Evolutionary conservation across 257 asterid genomes (phyloP).

Genomic region (Solanum chilense): DNA sequence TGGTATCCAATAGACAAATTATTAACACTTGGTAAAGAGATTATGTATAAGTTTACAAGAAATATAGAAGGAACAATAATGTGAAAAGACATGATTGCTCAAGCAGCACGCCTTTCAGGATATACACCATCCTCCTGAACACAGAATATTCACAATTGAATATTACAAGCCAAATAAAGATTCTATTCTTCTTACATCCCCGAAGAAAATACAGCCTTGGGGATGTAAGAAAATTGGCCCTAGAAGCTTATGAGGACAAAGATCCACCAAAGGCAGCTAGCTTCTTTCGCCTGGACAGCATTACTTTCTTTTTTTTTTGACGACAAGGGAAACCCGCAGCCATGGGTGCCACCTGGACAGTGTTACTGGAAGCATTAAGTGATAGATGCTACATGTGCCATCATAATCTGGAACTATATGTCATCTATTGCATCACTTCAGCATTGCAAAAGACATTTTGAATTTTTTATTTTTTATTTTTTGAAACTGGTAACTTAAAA

Average conservation of each 20-base stretch:
- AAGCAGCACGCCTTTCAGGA: not conserved
- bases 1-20: not conserved
- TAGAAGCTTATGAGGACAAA: not conserved
- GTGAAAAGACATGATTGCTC: not conserved
- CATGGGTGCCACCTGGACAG: not conserved
- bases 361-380: not conserved
- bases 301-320: not conserved
- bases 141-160: not conserved
- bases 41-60: not conserved
- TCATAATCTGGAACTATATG: not conserved
- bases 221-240: not conserved
- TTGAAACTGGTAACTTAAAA: no score
- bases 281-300: not conserved
- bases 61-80: not conserved
- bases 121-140: not conserved
- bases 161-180: not conserved
- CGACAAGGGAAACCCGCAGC: no score
- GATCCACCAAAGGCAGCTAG: no score
- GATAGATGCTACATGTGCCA: not conserved
- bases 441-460: not conserved
- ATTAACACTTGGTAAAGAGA: not conserved
- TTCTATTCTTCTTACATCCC: not conserved
- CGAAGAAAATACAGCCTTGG: not conserved
- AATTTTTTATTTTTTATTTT: not conserved
- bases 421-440: not conserved